These are phyloP conservation scores for Linum tenue DNA, from an alignment of 345 rosid species.

Conservation along the genomic window DNA sequence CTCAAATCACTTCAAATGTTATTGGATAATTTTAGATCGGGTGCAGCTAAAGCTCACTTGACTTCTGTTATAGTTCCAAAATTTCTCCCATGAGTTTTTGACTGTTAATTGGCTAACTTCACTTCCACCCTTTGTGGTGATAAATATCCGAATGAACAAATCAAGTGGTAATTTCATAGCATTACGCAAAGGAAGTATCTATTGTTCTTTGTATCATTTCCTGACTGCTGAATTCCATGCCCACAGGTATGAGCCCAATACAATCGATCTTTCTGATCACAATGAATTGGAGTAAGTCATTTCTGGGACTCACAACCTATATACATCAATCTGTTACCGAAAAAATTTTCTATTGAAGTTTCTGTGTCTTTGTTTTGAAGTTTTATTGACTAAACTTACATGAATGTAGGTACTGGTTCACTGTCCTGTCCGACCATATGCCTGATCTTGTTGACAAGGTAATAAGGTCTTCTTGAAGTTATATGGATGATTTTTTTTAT, in stretches of 20 bases:
- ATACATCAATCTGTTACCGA: conserved; percentile 1
- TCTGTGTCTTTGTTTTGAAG: background rate
- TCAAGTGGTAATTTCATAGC: background rate
- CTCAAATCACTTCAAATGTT: background rate
- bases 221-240: background rate
- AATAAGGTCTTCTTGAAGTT: conserved; percentile 8
- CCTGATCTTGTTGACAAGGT: conserved; percentile 97
- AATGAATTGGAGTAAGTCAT: conserved; percentile 80
- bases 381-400: conserved; percentile 13
- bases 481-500: conserved; percentile 1
- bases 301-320: conserved; percentile 4
- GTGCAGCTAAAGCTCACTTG: background rate
- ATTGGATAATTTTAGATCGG: no score
- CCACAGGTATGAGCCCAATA: conserved; percentile 92
- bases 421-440: conserved; percentile 83
- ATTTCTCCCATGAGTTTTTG: background rate
- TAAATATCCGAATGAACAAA: no score
- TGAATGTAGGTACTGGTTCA: conserved; percentile 80
- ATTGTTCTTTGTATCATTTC: background rate
- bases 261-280: conserved; percentile 80
- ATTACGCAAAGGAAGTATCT: background rate
- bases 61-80: background rate
- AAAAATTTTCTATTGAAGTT: background rate
- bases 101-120: background rate
- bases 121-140: background rate